Evolutionary conservation across 495 filamentous ascomycete species (phyloP).

Genomic region (Penicillium cinerascens): DNA sequence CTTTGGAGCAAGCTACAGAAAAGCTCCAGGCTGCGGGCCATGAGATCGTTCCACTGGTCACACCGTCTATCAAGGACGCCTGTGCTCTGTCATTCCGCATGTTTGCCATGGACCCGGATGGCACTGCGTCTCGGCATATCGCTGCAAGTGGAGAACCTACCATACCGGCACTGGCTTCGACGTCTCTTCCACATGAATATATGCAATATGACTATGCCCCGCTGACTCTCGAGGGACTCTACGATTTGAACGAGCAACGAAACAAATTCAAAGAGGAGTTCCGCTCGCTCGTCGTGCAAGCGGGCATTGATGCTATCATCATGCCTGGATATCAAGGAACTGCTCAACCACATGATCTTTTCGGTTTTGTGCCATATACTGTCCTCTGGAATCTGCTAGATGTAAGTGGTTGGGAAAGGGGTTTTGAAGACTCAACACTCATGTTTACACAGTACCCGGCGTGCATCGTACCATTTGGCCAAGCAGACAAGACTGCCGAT

Average conservation of each 20-base stretch:
- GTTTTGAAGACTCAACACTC: background rate
- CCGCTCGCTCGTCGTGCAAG: conserved; percentile 3
- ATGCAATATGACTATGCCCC: conserved; percentile 10
- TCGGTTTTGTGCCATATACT: conserved; percentile 14
- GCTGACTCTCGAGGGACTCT: conserved; percentile 14
- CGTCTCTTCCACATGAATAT: conserved; percentile 9
- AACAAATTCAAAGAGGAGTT: conserved; percentile 13
- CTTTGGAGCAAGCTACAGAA: conserved; percentile 1
- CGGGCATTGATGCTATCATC: conserved; percentile 6
- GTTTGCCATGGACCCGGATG: conserved; percentile 20
- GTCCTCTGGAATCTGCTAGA: conserved; percentile 16
- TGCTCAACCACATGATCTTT: conserved; percentile 12
- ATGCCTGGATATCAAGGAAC: conserved; percentile 19
- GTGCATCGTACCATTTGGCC: conserved; percentile 16
- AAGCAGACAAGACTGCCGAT: conserved; percentile 13
- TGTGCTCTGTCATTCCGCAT: conserved; percentile 14
- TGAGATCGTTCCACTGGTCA: conserved; percentile 11
- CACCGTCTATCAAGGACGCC: conserved; percentile 6
- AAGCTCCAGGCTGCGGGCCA: conserved; percentile 12
- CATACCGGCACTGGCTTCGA: conserved; percentile 18
- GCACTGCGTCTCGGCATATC: conserved; percentile 18
- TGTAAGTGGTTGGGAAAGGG: background rate
- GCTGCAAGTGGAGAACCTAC: conserved; percentile 19
- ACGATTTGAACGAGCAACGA: conserved; percentile 9
- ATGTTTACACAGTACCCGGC: conserved; percentile 15